These are phyloP conservation scores for Garcia nutans DNA, from an alignment of 345 rosid genomes.

Conservation along the genomic window DNA sequence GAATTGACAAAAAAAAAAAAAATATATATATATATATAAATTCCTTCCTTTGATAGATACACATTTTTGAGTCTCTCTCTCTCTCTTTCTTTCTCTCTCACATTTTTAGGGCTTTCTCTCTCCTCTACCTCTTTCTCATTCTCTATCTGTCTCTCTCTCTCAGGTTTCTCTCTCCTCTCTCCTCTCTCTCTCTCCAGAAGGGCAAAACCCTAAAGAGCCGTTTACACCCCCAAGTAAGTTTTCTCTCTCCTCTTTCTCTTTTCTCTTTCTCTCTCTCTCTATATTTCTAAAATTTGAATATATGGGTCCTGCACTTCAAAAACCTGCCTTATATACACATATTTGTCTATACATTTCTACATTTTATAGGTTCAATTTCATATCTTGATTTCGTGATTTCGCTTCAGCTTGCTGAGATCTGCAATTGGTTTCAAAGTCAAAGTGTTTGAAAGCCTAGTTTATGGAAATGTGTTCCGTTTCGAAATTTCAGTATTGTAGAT, in stretches of 20 bases:
- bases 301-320: conserved; percentile 50
- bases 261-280: conserved; percentile 30
- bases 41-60: conserved; percentile 22
- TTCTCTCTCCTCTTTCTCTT: conserved; percentile 67
- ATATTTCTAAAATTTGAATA: conserved; percentile 50
- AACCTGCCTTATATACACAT: conserved; percentile 24
- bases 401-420: conserved; percentile 40
- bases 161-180: conserved; percentile 44
- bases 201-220: conserved; percentile 80
- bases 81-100: conserved; percentile 22
- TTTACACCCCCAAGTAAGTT: conserved; percentile 85
- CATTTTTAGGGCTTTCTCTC: conserved; percentile 31
- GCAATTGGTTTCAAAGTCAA: conserved; percentile 17
- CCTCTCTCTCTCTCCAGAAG: conserved; percentile 73
- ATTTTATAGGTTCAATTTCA: background rate
- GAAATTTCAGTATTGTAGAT: conserved; percentile 26
- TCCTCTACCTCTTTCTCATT: conserved; percentile 27
- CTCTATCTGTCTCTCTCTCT: conserved; percentile 35
- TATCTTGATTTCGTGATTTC: background rate
- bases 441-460: conserved; percentile 22
- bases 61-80: conserved; percentile 42
- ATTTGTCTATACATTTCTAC: background rate
- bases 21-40: background rate
- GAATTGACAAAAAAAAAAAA: no score
- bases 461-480: background rate